Conservation (phyloP, 2,329 filamentous ascomycete genomes). For the Bimuria novae-zelandiae region DNA sequence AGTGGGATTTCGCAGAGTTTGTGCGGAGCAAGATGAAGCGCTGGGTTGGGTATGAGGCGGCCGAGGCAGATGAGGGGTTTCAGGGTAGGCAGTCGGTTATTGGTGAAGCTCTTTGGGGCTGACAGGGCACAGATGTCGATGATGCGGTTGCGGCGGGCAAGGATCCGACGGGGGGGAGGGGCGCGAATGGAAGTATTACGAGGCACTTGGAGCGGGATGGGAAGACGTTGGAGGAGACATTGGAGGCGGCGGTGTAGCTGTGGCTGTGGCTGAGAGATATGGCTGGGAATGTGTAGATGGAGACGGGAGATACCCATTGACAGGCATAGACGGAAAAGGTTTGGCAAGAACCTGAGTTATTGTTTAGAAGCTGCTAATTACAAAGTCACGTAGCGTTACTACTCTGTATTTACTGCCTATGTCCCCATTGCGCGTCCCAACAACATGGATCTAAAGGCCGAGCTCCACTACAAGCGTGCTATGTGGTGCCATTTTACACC, state of each 20-base stretch:
- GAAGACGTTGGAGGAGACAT: constrained; percentile 22
- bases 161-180: constrained; percentile 54
- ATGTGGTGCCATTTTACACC: no score
- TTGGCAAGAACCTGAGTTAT: no score
- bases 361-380: no score
- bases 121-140: constrained; percentile 47
- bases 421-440: no score
- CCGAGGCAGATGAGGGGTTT: constrained; percentile 53
- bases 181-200: constrained; percentile 48
- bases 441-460: no score
- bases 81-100: constrained; percentile 46
- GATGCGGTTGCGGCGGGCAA: constrained; percentile 45
- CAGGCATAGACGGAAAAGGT: no score
- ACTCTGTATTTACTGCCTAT: no score
- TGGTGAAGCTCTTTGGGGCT: constrained; percentile 18
- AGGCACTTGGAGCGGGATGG: constrained; percentile 37
- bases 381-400: no score
- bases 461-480: no score
- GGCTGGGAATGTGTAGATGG: no score
- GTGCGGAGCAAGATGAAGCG: constrained; percentile 70
- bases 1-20: constrained; percentile 91
- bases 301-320: no score
- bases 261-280: not conserved
- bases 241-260: constrained; percentile 39
- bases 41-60: constrained; percentile 56